These are phyloP conservation scores for Pelagophyceae sp. DNA, from an alignment of 352 stramenopile genomes.

Conservation along the genomic window DNA sequence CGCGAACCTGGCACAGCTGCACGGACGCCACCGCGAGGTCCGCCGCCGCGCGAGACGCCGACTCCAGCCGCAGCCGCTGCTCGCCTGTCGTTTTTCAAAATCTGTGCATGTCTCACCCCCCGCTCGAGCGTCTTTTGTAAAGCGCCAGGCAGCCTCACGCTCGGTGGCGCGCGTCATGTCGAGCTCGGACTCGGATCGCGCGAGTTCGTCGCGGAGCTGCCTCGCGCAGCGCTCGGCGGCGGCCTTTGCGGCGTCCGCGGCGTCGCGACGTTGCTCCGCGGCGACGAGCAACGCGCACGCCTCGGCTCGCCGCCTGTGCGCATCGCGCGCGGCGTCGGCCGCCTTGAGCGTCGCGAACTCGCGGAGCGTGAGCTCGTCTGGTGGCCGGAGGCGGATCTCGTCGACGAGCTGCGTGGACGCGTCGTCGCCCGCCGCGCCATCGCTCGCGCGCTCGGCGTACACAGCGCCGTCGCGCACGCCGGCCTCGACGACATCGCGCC, in stretches of 20 bases:
- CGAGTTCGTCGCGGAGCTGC: neutral
- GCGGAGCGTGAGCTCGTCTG: slow-evolving; percentile 13
- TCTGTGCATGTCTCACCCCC: no score
- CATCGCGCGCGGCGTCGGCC: neutral
- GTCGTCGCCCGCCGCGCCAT: neutral
- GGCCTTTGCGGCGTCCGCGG: neutral
- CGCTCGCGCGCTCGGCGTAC: neutral
- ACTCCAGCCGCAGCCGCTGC: neutral
- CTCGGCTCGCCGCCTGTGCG: neutral
- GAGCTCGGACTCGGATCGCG: neutral
- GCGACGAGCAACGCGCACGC: neutral
- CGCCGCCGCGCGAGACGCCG: neutral
- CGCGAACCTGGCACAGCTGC: neutral
- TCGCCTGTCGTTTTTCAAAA: neutral
- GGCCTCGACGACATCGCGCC: slow-evolving; percentile 5
- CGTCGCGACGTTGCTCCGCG: neutral
- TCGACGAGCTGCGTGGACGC: neutral
- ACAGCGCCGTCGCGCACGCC: slow-evolving; percentile 3
- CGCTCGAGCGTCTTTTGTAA: neutral
- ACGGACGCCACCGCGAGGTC: neutral
- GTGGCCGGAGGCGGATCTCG: neutral
- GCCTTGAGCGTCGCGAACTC: slow-evolving; percentile 1
- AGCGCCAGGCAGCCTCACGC: no score
- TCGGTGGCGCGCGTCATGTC: neutral
- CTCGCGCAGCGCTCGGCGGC: neutral